These are phyloP conservation scores for Auriscalpium vulgare DNA, from an alignment of 768 basidiomycete genomes.

Conservation along the genomic window DNA sequence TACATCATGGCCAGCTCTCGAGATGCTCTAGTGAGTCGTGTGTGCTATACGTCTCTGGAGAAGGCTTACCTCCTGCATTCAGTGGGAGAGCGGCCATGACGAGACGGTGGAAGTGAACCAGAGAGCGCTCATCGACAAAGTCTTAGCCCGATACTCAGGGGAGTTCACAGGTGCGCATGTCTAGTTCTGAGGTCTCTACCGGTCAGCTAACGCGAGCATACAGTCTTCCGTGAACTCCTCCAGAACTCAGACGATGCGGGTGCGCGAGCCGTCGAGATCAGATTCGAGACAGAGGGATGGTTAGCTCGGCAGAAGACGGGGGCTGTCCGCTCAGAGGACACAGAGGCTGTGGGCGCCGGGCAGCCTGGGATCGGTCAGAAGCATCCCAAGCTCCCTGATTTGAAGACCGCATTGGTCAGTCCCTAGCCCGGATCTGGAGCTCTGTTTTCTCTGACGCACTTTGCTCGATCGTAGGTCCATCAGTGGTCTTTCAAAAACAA, in stretches of 20 bases:
- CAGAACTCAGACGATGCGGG: constrained; percentile 96
- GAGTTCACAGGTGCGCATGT: constrained; percentile 69
- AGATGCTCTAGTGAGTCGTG: constrained; percentile 5
- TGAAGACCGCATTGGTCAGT: constrained; percentile 55
- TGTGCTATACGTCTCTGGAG: no score
- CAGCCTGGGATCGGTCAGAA: neutral
- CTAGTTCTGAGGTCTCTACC: neutral
- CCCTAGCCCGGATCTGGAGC: neutral
- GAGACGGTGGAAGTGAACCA: constrained; percentile 90
- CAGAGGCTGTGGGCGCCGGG: neutral
- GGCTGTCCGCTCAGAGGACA: neutral
- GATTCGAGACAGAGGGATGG: constrained; percentile 59
- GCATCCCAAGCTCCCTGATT: constrained; percentile 40
- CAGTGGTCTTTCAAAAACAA: constrained; percentile 88
- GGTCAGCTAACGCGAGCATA: neutral
- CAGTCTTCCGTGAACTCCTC: constrained; percentile 74
- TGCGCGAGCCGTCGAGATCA: constrained; percentile 68
- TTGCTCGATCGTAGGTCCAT: constrained; percentile 40
- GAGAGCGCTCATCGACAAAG: constrained; percentile 94
- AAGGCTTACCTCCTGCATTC: neutral
- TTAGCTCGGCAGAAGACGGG: constrained; percentile 25
- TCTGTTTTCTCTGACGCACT: neutral
- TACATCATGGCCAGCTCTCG: neutral
- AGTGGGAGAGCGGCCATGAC: constrained; percentile 59
- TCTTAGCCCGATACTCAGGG: constrained; percentile 90